Evolutionary conservation across 345 rosid genomes (phyloP).

Genomic region (Eucalyptus grandis): DNA sequence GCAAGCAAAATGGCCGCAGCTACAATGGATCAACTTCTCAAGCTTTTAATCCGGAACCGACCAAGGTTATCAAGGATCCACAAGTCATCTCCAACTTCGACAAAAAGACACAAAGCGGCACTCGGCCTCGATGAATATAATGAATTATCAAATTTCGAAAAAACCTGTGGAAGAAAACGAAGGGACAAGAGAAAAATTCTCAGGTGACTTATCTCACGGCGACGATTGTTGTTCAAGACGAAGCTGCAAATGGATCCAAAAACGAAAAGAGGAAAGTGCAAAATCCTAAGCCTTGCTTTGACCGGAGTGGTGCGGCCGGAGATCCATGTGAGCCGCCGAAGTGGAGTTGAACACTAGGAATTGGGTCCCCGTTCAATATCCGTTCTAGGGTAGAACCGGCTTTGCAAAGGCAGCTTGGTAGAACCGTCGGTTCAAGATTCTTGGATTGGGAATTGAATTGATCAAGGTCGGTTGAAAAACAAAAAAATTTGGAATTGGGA

Average conservation of each 20-base stretch:
- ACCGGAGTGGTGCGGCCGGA: background rate
- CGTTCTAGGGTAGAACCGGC: background rate
- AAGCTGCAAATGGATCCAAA: background rate
- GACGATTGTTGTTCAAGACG: background rate
- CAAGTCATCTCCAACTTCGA: background rate
- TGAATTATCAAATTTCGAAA: background rate
- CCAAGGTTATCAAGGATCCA: background rate
- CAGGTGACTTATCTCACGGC: background rate
- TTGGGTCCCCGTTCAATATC: background rate
- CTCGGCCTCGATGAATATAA: background rate
- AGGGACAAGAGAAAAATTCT: background rate
- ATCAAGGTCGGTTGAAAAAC: background rate
- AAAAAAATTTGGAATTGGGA: background rate
- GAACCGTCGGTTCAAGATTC: background rate
- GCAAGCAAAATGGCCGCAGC: background rate
- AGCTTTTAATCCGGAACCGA: background rate
- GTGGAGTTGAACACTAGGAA: background rate
- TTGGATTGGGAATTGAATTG: background rate
- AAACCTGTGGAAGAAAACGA: background rate
- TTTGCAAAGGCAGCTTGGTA: background rate
- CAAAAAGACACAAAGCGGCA: background rate
- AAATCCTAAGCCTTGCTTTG: background rate
- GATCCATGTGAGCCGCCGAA: background rate
- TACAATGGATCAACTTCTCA: background rate
- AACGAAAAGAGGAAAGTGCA: background rate